A percentile compares a stretch with the other conserved stretches of the same genome.
These are phyloP conservation scores for Jasminum sambac DNA, from an alignment of 257 asterid species.

Conservation along the genomic window DNA sequence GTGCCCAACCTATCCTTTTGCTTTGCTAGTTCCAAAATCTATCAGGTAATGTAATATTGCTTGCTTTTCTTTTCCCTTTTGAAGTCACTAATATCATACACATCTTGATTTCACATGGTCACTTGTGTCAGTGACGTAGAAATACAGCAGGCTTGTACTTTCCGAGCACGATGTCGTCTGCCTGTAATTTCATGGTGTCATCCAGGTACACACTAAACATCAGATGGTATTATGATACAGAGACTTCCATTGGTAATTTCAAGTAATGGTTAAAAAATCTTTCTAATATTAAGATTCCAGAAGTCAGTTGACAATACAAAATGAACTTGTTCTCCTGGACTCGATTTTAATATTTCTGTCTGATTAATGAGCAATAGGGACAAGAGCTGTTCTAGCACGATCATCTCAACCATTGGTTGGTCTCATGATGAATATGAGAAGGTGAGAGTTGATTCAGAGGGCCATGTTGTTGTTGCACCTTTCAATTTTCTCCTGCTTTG, in stretches of 20 bases:
- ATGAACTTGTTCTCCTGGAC: constrained; percentile 22
- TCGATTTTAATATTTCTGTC: constrained; percentile 27
- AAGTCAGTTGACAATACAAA: constrained; percentile 4
- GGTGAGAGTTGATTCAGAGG: constrained; percentile 43
- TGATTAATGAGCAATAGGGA: constrained; percentile 51
- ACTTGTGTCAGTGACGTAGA: constrained; percentile 70
- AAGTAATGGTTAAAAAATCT: background rate
- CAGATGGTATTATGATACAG: background rate
- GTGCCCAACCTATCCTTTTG: constrained; percentile 94
- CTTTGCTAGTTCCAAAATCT: constrained; percentile 85
- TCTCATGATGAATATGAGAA: constrained; percentile 97
- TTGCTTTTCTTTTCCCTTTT: constrained; percentile 6
- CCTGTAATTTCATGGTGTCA: constrained; percentile 95
- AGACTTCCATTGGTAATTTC: background rate
- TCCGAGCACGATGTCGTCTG: constrained; percentile 88
- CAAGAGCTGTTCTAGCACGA: constrained; percentile 97
- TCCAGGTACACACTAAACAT: constrained; percentile 53
- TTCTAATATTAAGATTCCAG: background rate
- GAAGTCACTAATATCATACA: constrained; percentile 28
- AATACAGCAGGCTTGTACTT: constrained; percentile 75
- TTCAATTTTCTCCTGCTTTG: constrained; percentile 15
- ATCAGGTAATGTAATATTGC: constrained; percentile 50
- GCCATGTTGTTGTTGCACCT: constrained; percentile 16
- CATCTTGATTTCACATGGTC: constrained; percentile 30
- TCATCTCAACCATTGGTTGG: constrained; percentile 98